Base-by-base conservation (phyloP, 495 filamentous ascomycete genomes). In the Glutinoglossum americanum region DNA sequence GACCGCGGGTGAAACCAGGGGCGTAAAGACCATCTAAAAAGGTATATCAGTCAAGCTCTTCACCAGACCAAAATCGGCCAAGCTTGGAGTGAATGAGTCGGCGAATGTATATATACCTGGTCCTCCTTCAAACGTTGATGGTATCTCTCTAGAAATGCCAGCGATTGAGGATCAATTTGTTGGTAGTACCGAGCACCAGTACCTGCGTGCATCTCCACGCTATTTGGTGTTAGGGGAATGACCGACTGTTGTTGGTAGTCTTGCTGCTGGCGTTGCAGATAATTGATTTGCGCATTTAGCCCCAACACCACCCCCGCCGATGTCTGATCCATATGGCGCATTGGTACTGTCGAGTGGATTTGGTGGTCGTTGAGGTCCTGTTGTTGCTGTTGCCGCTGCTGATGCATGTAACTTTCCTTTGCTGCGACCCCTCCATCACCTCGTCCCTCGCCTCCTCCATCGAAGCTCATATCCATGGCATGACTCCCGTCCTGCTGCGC, bases 201-300 rank as follows among this genome's bases (percentile, higher is more conserved):
- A 5, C 49, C 49, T 15, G 82, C 83, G 60, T 88, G 86, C 64
- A 97, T 75, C 65, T 97, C 89, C 47, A 90, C 76, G 66, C 92
- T 96, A 64, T 89, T 90, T 0, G 92, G 92, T 1, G 92, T 98
- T 10, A 88, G 89, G 8, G 92, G 92, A 25, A 96, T 82, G 62
- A 87, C 81, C 60, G 74, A 59, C 65, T 75, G 75, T 69, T 74
- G 72, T 51, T 72, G 71, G 39, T 68, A 66, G 59, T 75, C 74
- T 49, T 77, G 76, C 61, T 80, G 60, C 7, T 60, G 58, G 25
- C 63, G 75, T 62, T 82, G 76, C 57, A 82, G 72, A 61, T 74
- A 80, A 54, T 78, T 76, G 62, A 81, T 81, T 64, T 80, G 76
- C 41, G 74, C 74, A 61, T 80, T 75, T 59, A 79, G 69, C 57